Base-by-base conservation (phyloP, 345 rosid genomes). In the Geranium brycei region DNA sequence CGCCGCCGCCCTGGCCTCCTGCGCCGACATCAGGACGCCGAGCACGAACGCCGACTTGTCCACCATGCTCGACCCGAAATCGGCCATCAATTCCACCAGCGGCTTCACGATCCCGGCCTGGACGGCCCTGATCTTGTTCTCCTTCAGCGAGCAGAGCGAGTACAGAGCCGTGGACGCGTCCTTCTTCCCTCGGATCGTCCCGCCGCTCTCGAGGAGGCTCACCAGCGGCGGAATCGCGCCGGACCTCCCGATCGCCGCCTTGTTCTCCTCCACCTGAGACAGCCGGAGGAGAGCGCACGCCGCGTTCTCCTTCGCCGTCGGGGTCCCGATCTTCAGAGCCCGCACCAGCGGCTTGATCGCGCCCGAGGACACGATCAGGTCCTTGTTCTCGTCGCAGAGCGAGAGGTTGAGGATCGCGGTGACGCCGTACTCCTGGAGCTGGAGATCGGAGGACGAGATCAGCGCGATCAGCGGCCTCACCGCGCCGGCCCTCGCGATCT, bases 111-210 rank as follows among this genome's bases (percentile, higher is more conserved):
- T 82, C 58, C 88, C 90, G 0, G 91, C 81, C 62, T 90, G 79
- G 3, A 93, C 82, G 19, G 99, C 97, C 63, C 82, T 86, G 70
- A 78, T 67, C 64, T 93, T 90, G 79, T 90, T 93, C 76, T 93
- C 99, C 76, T 69, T 81, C 0, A 77, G 86, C 0, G 99, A 82
- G 60, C 96, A 93, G 0, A 90, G 69, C 2, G 91, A 86, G 74
- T 93, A 93, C 1, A 93, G 78, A 60, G 99, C 96, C 18, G 99
- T 86, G 1, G 96, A 79, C 2, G 99, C 96, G 77, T 93, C 99
- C 30, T 93, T 93, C 77, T 84, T 93, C 57, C 87, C 99, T 60
- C 96, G 86, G 67, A 35, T 23, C 28, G 79, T 18, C 11, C 84
- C 87, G 0, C 97, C 97, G 23, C 57, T 70, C 55, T 82, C 91